A percentile compares a stretch with the other conserved stretches of the same genome.
Conservation (phyloP, 441 rosid species). For the Populus hybrid region DNA sequence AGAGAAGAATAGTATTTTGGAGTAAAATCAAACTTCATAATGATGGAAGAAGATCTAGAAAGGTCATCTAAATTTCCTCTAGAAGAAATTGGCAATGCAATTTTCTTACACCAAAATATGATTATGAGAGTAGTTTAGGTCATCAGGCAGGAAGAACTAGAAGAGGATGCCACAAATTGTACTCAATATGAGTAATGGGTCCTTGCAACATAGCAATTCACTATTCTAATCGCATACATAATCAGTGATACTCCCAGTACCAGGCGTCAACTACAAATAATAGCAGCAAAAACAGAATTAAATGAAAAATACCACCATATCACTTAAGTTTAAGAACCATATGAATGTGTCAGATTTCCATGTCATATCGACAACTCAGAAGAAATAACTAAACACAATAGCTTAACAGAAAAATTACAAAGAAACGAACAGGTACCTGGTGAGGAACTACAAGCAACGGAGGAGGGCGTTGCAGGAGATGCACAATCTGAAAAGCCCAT, state of each 20-base stretch:
- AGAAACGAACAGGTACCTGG: slow-evolving; percentile 49
- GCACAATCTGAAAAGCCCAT: slow-evolving; percentile 57
- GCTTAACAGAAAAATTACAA: not conserved
- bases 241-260: not conserved
- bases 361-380: not conserved
- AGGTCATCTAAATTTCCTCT: not conserved
- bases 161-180: not conserved
- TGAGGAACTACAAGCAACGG: slow-evolving; percentile 88
- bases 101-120: not conserved
- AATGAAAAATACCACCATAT: not conserved
- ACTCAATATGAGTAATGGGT: not conserved
- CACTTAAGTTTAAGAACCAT: not conserved
- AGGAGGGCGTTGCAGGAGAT: slow-evolving; percentile 92
- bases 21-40: not conserved
- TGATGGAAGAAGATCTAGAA: not conserved
- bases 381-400: not conserved
- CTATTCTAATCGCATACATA: not conserved
- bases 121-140: not conserved
- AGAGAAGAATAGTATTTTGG: not conserved
- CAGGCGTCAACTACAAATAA: not conserved
- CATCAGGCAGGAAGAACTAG: not conserved
- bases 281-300: not conserved
- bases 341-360: not conserved
- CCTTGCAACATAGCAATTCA: not conserved
- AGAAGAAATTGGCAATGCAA: not conserved